Evolutionary conservation across 345 rosid genomes (phyloP).

Genomic region (Hevea brasiliensis): DNA sequence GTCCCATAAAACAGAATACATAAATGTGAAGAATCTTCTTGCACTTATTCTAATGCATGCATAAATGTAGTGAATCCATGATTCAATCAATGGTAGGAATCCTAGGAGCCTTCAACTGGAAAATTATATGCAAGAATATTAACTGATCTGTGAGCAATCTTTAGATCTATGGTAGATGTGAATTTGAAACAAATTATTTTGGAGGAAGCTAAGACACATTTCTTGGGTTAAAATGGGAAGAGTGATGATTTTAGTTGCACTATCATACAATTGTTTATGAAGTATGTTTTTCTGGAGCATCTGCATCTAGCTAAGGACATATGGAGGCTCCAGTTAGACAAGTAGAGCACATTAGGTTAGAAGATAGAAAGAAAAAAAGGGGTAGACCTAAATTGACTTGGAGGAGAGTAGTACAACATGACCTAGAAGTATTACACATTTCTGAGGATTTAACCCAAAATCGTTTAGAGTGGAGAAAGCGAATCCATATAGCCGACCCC

Average conservation of each 20-base stretch:
- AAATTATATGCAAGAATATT: background rate
- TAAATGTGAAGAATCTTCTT: background rate
- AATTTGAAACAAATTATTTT: background rate
- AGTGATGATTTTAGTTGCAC: background rate
- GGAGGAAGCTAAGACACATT: background rate
- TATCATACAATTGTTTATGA: background rate
- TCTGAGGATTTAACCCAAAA: too few species aligned
- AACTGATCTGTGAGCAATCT: background rate
- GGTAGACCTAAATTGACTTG: too few species aligned
- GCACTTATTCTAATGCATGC: background rate
- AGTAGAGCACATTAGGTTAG: too few species aligned
- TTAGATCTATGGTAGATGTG: background rate
- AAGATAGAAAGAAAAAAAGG: too few species aligned
- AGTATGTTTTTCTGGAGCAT: background rate
- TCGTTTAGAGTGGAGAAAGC: too few species aligned
- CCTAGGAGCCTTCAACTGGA: background rate
- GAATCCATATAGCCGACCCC: too few species aligned
- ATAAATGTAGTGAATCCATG: background rate
- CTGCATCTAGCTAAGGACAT: constrained; percentile 1
- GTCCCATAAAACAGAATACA: background rate
- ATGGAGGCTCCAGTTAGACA: too few species aligned
- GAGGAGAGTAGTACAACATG: too few species aligned
- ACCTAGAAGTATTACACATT: too few species aligned
- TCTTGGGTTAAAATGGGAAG: background rate
- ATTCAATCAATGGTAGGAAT: background rate